A percentile compares a stretch with the other conserved stretches of the same genome.
phyloP scores from a whole-genome alignment of 2,329 filamentous ascomycete genomes.

The Diaporthe sp. region DNA sequence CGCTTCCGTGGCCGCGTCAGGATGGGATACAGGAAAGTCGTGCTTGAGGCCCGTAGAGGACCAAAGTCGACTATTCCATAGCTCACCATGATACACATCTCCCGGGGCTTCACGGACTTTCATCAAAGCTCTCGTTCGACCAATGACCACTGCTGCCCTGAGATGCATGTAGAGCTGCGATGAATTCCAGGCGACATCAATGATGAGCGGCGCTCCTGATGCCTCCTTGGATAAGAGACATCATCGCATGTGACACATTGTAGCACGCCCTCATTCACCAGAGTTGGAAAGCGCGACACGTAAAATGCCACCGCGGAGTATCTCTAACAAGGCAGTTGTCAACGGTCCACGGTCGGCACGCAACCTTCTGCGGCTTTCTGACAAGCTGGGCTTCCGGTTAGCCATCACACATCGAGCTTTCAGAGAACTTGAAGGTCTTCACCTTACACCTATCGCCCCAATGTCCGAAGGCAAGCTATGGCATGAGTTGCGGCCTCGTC shows the following conservation, averaged over 20 bases:
- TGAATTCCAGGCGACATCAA: not conserved
- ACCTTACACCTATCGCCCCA: not conserved
- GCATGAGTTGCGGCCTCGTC: not conserved
- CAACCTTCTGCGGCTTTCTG: not conserved
- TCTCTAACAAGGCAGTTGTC: not conserved
- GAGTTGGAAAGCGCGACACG: slow-evolving; percentile 10
- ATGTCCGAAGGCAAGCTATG: no score
- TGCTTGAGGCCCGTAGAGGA: not conserved
- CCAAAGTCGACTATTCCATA: not conserved
- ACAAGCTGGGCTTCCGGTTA: not conserved
- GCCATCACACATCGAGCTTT: not conserved
- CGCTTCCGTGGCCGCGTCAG: not conserved
- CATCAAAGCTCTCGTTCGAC: not conserved
- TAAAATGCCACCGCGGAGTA: not conserved
- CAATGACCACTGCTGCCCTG: not conserved
- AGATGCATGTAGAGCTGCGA: not conserved
- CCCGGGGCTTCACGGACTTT: not conserved
- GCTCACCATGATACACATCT: not conserved
- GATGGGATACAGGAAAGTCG: not conserved
- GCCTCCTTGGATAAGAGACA: not conserved
- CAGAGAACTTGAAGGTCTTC: not conserved
- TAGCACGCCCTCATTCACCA: not conserved
- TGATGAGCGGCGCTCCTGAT: not conserved
- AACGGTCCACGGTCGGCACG: not conserved
- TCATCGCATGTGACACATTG: not conserved